Evolutionary conservation across 2,329 filamentous ascomycete species (phyloP), one percentile per base, ranked within the genome.

Genomic region (Penicillium sumatraense): DNA sequence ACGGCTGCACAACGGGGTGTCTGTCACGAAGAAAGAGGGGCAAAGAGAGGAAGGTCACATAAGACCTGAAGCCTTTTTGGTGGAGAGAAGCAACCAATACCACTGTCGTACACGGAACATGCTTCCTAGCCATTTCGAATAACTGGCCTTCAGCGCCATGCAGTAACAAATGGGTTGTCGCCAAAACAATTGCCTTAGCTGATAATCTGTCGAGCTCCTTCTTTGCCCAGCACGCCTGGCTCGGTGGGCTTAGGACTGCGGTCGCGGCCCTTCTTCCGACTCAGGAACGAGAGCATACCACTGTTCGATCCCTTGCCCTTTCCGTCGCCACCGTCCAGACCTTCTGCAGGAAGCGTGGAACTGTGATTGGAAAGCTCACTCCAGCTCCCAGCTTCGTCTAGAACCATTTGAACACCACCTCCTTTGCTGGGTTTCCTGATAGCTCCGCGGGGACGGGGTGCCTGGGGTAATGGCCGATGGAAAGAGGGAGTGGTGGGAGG

Each of bases 181-280:
- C 42, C 27, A 13, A 7, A 31, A 29, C 6, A 42, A 16, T 3
- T 2, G 24, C 16, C 51, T 78, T 79, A 89, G 65, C 85, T 87
- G 69, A 93, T 89, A 53, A 93, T 84, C 61, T 91, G 88, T 71
- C 95, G 83, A 10, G 95, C 93, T 14, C 95, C 95, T 72, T 98
- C 93, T 71, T 98, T 98, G 54, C 95, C 95, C 55, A 99, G 72
- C 7, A 99, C 93, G 55, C 95, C 95, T 52, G 91, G 85, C 77
- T 98, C 93, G 73, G 91, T 93, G 23, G 93, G 93, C 78, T 96
- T 97, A 1, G 95, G 95, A 71, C 92, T 97, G 74, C 92, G 87
- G 52, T 92, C 91, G 60, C 93, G 83, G 24, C 93, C 91, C 79
- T 91, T 96, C 78, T 96, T 96, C 68, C 93, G 83, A 61, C 85